Evolutionary conservation across 768 basidiomycete species (phyloP).

Genomic region (Termitomyces sp.): DNA sequence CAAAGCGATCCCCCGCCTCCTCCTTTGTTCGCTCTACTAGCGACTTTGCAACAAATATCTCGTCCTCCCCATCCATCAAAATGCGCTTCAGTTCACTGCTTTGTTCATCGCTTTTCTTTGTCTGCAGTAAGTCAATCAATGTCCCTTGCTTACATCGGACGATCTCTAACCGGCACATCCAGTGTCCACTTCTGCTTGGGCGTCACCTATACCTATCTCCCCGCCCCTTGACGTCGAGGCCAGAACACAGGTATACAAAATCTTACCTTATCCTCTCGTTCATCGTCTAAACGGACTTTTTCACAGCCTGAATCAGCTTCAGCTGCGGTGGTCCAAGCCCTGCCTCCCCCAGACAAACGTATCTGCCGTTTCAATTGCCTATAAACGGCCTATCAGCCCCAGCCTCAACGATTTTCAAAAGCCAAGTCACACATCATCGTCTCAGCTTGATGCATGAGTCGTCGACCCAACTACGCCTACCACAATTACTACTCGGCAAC

Average conservation of each 20-base stretch:
- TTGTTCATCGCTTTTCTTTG: conserved; percentile 7
- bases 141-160: not conserved
- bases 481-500: not conserved
- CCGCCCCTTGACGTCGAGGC: conserved; percentile 15
- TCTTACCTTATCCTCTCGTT: not conserved
- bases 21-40: not conserved
- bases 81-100: conserved; percentile 7
- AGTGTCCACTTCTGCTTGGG: conserved; percentile 10
- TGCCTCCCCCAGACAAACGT: conserved; percentile 1
- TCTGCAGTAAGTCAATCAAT: conserved; percentile 12
- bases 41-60: not conserved
- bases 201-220: conserved; percentile 11
- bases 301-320: not conserved
- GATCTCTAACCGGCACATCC: not conserved
- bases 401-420: no score
- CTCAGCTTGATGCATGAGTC: conserved; percentile 7
- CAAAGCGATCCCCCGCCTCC: not conserved
- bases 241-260: conserved; percentile 3
- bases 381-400: not conserved
- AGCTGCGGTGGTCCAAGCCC: not conserved
- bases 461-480: not conserved
- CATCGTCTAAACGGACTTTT: not conserved
- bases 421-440: not conserved
- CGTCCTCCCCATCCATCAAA: not conserved
- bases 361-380: conserved; percentile 9